Evolutionary conservation across 192 early-diverging fungal species (phyloP).

Genomic region (Coemansia sp.): DNA sequence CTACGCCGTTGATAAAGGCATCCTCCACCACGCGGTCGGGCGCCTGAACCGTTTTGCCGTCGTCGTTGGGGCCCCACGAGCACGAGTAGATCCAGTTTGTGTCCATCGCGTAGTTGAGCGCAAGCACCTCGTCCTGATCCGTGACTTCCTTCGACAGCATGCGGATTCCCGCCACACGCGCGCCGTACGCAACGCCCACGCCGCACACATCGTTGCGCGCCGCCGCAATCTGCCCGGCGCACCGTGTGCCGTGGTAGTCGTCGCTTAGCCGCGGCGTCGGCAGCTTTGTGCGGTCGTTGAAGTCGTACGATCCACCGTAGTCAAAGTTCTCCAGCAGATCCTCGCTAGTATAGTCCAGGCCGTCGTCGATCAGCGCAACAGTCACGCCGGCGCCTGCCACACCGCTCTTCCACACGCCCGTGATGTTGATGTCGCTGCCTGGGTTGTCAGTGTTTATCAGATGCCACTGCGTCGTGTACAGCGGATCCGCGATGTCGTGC

Average conservation of each 20-base stretch:
- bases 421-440: conserved; percentile 91
- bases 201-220: conserved; percentile 90
- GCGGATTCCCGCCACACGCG: conserved; percentile 83
- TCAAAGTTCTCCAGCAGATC: conserved; percentile 90
- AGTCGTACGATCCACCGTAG: conserved; percentile 91
- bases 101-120: conserved; percentile 86
- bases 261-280: conserved; percentile 75
- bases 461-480: conserved; percentile 53
- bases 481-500: conserved; percentile 48
- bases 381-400: conserved; percentile 85
- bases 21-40: conserved; percentile 78
- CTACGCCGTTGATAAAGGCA: conserved; percentile 85
- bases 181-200: conserved; percentile 87
- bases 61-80: conserved; percentile 92
- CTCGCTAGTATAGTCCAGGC: conserved; percentile 80
- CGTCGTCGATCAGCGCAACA: conserved; percentile 95
- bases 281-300: conserved; percentile 74
- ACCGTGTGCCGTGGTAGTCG: conserved; percentile 95
- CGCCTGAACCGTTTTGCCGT: conserved; percentile 81
- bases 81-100: conserved; percentile 95
- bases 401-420: conserved; percentile 87
- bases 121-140: conserved; percentile 90
- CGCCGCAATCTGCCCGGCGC: conserved; percentile 97
- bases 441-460: conserved; percentile 55
- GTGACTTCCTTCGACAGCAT: conserved; percentile 88